Base-by-base conservation (phyloP, 2,329 filamentous ascomycete species). In the Huntiella abstrusa region DNA sequence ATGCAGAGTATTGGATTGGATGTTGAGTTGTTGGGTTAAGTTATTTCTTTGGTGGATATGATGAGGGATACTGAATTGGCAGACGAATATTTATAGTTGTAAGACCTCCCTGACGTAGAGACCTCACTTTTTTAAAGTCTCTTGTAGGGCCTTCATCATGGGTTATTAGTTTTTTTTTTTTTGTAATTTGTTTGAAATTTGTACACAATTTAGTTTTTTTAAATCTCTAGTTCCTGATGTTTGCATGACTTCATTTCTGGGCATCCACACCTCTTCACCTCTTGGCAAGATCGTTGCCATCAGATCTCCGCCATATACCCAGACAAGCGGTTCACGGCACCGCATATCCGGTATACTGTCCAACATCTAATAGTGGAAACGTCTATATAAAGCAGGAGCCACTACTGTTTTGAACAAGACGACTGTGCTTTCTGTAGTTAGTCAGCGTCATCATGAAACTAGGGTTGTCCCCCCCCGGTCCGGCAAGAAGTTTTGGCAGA, bases 1-100 rank as follows among this genome's bases (percentile, higher is more conserved):
- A 95, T 98, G 87, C 81, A 86, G 57, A 91, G 88, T 47, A 95
- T 98, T 62, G 91, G 91, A n/a, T 71, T 98, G 59, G 91, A 98
- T 65, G 91, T 98, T 43, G 91, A 95, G 55, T 63, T 80, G 44
- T 62, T 77, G 51, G 48, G 50, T 32, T 53, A 49, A 45, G 4
- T 33, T 38, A 41, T 44, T 33, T 40, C 13, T 10, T 28, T 15
- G 8, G 28, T 8, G 15, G n/a, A 13, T 1, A 19, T 33, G 11
- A 17, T 8, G 22, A 33, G 22, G 22, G 22, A 28, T 28, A 28
- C 7, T 19, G 11, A 41, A 33, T 28, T 11, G 37, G 17, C 44
- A 33, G 12, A 33, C 37, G 33, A 28, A 34, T 50, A 50, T 50
- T 50, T 50, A 44, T 37, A 50, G 48, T 45, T 36, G 17, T 50